Evolutionary conservation across 1,284 basidiomycete genomes (phyloP), one percentile per base, ranked within the genome.

Genomic region (Melampsora occidentalis): DNA sequence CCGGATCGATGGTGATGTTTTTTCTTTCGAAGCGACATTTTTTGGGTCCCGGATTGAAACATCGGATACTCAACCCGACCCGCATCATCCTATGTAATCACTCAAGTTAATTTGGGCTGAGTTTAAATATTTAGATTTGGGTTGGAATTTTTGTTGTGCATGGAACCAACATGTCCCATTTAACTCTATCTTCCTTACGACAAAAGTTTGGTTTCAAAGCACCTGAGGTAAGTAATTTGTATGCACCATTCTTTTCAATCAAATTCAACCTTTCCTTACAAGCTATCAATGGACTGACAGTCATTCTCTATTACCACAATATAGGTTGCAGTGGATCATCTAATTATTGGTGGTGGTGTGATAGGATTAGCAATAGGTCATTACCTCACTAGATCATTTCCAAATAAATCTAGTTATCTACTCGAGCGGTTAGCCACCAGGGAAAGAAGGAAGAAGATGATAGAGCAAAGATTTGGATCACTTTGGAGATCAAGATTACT

Each of bases 331-430:
- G 67, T 97, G n/a, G 96, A 98, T 82, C 91, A 93, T 83, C 85
- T 98, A 20, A 88, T 99, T 31, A 86, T 99, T n/a, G 96, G 96
- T 22, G 96, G 90, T 83, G 96, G 92, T 87, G 79, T 80, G 20
- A 66, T 76, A 88, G 96, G 96, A 0, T 87, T 99, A 22, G 91
- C 94, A 0, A 87, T 97, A 71, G 93, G 93, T 0, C 89, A 91
- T 71, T 87, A 88, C 5, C 85, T 97, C 7, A 88, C 88, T 7
- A 85, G 87, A 68, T 86, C 85, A 33, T 91, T 89, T 83, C 90
- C 88, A 0, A 84, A 85, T 4, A 90, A 89, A 82, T 89, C 91
- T 4, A 95, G 92, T 0, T 92, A 89, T 82, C 85, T 98, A 1
- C 87, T 97, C 0, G 96, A 99, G 83, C 85, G 96, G 79, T 90